phyloP scores from a whole-genome alignment of 2,329 filamentous ascomycete species.

The Coleophoma crateriformis region DNA sequence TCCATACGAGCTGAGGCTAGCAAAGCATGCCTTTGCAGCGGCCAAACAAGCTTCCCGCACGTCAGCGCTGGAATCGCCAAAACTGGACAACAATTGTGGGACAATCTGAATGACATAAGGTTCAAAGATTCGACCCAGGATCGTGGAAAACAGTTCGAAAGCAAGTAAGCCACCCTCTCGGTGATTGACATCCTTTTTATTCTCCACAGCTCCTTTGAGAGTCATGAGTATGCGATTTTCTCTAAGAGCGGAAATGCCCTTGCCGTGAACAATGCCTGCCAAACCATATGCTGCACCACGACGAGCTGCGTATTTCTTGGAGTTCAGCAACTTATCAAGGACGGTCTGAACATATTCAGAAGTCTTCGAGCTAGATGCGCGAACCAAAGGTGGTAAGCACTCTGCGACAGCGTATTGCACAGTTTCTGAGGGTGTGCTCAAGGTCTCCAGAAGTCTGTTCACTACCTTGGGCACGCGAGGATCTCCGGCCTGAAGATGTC shows the following conservation, averaged over 20 bases:
- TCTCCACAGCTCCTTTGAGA: conserved; percentile 78
- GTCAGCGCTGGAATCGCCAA: conserved; percentile 82
- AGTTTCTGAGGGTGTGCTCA: conserved; percentile 92
- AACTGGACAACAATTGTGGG: conserved; percentile 80
- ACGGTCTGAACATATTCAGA: conserved; percentile 76
- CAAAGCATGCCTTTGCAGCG: conserved; percentile 90
- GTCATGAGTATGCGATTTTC: conserved; percentile 83
- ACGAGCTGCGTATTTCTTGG: conserved; percentile 88
- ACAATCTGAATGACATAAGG: conserved; percentile 96
- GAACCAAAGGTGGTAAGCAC: conserved; percentile 87
- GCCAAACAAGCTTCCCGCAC: conserved; percentile 91
- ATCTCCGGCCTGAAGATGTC: conserved; percentile 82
- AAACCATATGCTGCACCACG: conserved; percentile 93
- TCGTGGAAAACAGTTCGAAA: conserved; percentile 82
- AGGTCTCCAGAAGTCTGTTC: conserved; percentile 75
- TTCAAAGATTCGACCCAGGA: conserved; percentile 86
- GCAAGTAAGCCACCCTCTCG: conserved; percentile 84
- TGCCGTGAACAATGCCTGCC: conserved; percentile 83
- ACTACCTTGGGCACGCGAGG: conserved; percentile 83
- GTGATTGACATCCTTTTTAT: conserved; percentile 88
- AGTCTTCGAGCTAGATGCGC: conserved; percentile 71
- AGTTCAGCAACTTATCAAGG: conserved; percentile 74
- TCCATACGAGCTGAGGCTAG: conserved; percentile 87
- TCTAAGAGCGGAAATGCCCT: conserved; percentile 73
- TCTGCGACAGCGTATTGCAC: conserved; percentile 96